Percentiles rank a stretch among this genome's conserved stretches.
Conservation (phyloP, 2,329 filamentous ascomycete genomes). For the Penicillium griseofulvum region DNA sequence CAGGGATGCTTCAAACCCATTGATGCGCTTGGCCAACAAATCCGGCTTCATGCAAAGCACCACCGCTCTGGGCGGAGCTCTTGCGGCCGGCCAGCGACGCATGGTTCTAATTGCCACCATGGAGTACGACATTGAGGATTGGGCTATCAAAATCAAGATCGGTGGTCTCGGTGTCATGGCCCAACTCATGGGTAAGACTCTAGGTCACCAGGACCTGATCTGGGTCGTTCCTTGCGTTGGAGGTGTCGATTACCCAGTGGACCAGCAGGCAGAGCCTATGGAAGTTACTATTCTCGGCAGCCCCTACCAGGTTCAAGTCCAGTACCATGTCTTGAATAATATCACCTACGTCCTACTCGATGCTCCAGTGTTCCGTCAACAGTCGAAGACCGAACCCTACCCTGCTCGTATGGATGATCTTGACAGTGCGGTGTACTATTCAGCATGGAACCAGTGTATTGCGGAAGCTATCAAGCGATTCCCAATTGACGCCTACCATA, state of each 20-base stretch:
- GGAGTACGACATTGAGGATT: slow-evolving; percentile 71
- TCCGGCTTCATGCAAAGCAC: slow-evolving; percentile 39
- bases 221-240: slow-evolving; percentile 65
- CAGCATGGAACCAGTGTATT: slow-evolving; percentile 69
- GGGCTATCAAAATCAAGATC: slow-evolving; percentile 69
- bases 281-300: slow-evolving; percentile 60
- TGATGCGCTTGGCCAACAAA: slow-evolving; percentile 37
- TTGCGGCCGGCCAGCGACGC: slow-evolving; percentile 36
- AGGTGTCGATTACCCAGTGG: slow-evolving; percentile 62
- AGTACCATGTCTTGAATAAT: slow-evolving; percentile 63
- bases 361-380: slow-evolving; percentile 64
- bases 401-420: slow-evolving; percentile 68
- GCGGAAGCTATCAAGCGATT: slow-evolving; percentile 63
- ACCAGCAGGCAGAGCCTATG: slow-evolving; percentile 60
- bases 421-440: slow-evolving; percentile 66
- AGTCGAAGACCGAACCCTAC: slow-evolving; percentile 63
- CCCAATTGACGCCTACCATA: slow-evolving; percentile 62
- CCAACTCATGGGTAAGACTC: slow-evolving; percentile 65
- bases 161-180: slow-evolving; percentile 70
- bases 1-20: slow-evolving; percentile 29
- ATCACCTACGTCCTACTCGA: slow-evolving; percentile 68
- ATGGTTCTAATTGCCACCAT: slow-evolving; percentile 67
- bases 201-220: slow-evolving; percentile 63
- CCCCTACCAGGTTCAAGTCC: slow-evolving; percentile 60
- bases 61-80: slow-evolving; percentile 29